phyloP scores from a whole-genome alignment of 345 rosid species.

The Pistacia atlantica region DNA sequence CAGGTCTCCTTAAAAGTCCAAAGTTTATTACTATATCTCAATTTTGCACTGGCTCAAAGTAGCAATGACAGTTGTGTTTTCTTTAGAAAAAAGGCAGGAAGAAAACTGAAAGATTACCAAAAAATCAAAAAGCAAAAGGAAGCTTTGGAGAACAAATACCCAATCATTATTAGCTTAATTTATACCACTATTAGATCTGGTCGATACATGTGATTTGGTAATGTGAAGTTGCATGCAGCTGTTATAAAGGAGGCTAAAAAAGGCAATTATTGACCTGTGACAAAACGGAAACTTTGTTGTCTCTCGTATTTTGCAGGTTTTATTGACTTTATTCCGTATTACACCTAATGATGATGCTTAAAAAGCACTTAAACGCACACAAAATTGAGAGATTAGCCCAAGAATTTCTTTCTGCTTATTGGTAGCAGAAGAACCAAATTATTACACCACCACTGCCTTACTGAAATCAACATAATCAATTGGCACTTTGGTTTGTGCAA shows the following conservation, averaged over 20 bases:
- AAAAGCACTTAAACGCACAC: not conserved
- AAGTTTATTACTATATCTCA: not conserved
- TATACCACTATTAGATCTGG: not conserved
- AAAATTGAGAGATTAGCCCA: not conserved
- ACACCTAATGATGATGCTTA: not conserved
- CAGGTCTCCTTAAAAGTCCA: not conserved
- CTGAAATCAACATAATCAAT: not conserved
- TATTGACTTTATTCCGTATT: not conserved
- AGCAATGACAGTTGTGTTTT: not conserved
- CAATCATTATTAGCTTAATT: slow-evolving; percentile 12
- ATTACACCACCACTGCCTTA: not conserved
- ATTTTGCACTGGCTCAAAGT: not conserved
- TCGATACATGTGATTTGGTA: not conserved
- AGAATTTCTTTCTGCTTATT: not conserved
- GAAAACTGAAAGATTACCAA: not conserved
- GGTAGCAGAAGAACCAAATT: not conserved
- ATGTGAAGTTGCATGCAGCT: not conserved
- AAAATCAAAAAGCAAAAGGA: not conserved
- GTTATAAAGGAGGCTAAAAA: not conserved
- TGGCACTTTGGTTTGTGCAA: not conserved
- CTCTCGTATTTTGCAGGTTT: not conserved
- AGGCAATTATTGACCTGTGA: not conserved
- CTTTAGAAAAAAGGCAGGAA: not conserved
- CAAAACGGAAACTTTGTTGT: too few relatives aligned
- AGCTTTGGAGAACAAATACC: not conserved